Evolutionary conservation across 208 protist genomes (phyloP).

Genomic region (Trypanosoma boissoni): DNA sequence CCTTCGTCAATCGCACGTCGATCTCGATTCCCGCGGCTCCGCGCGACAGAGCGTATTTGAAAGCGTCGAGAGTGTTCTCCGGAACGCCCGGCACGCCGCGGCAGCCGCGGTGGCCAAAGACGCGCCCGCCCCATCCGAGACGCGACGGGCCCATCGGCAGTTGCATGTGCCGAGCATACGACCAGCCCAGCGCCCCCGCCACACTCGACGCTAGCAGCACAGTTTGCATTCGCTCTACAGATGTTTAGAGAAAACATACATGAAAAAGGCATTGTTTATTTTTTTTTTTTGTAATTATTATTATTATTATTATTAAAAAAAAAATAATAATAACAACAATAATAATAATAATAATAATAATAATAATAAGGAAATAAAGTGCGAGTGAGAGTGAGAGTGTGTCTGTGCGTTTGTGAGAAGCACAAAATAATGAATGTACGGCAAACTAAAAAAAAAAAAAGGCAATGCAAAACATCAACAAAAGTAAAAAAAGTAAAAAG

Average conservation of each 20-base stretch:
- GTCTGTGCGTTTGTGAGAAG: no score
- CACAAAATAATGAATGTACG: background rate
- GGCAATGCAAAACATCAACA: conserved; percentile 11
- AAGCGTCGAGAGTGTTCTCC: conserved; percentile 88
- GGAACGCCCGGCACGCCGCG: conserved; percentile 59
- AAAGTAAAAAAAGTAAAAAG: background rate
- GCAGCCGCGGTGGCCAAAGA: conserved; percentile 91
- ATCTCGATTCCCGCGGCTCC: conserved; percentile 75
- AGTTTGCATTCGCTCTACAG: conserved; percentile 23
- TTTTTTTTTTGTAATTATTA: no score
- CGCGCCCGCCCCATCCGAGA: conserved; percentile 64
- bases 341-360: conserved; percentile 4
- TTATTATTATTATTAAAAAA: no score
- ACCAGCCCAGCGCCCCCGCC: conserved; percentile 53
- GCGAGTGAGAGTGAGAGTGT: background rate
- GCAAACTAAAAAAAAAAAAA: background rate
- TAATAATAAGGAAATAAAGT: conserved; percentile 1
- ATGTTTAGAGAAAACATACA: background rate
- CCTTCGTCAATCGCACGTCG: conserved; percentile 85
- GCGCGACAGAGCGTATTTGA: conserved; percentile 74
- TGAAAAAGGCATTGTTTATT: no score
- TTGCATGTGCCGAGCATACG: conserved; percentile 61
- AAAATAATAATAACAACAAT: conserved; percentile 7
- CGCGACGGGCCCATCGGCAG: conserved; percentile 73
- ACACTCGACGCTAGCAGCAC: conserved; percentile 32